These are phyloP conservation scores for Datisca glomerata DNA, from an alignment of 306 rosid species.

Conservation along the genomic window DNA sequence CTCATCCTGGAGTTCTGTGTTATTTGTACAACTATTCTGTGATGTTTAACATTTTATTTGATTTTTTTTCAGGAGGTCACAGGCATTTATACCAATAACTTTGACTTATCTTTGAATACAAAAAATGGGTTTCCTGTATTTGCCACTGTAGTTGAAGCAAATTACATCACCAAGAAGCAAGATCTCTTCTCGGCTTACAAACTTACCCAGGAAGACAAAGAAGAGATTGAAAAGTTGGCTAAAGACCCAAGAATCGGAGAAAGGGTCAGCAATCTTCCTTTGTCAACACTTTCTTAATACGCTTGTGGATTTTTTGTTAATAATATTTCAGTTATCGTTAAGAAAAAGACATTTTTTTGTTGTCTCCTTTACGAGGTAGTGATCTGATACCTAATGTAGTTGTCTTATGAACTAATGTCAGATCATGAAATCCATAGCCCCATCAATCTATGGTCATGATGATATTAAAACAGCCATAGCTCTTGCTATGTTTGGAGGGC, in stretches of 20 bases:
- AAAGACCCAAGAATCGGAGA: constrained; percentile 96
- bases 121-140: constrained; percentile 98
- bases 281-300: no score
- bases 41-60: constrained; percentile 10
- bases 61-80: constrained; percentile 76
- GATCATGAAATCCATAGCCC: constrained; percentile 91
- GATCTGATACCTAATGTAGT: constrained; percentile 4
- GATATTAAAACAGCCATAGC: constrained; percentile 94
- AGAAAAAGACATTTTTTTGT: background rate
- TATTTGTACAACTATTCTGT: constrained; percentile 14
- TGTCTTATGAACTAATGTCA: constrained; percentile 22
- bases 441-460: constrained; percentile 93
- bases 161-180: constrained; percentile 79
- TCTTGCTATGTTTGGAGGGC: constrained; percentile 98
- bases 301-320: no score
- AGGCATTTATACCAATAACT: constrained; percentile 86
- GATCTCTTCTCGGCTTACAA: constrained; percentile 93
- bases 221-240: constrained; percentile 65
- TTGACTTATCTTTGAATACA: constrained; percentile 87
- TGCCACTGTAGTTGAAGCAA: constrained; percentile 98
- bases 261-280: no score
- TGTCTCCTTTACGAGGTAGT: background rate
- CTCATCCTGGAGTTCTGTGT: constrained; percentile 15
- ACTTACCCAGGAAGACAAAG: constrained; percentile 90
- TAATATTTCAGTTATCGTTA: no score